These are phyloP conservation scores for Eustoma russellianum DNA, from an alignment of 257 asterid genomes.

Conservation along the genomic window DNA sequence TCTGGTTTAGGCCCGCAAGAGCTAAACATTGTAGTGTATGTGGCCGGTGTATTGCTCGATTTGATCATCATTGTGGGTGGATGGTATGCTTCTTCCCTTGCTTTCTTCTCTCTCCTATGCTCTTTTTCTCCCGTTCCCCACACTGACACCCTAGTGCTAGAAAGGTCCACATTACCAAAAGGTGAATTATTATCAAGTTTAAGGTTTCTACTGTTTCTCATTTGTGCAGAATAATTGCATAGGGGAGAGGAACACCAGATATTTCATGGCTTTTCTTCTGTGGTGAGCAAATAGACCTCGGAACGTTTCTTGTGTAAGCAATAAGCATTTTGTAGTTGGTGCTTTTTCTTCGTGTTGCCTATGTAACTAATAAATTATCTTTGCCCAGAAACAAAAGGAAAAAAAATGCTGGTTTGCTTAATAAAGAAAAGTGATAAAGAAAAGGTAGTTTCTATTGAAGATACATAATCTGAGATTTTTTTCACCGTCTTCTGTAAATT, in stretches of 20 bases:
- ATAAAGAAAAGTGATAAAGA: neutral
- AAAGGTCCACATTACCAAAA: neutral
- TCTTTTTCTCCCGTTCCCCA: too few species aligned
- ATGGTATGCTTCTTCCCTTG: slow-evolving; percentile 47
- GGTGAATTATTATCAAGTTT: slow-evolving; percentile 1
- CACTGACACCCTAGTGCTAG: neutral
- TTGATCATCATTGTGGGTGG: slow-evolving; percentile 99
- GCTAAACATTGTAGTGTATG: slow-evolving; percentile 97
- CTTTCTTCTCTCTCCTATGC: slow-evolving; percentile 8
- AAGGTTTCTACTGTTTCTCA: slow-evolving; percentile 13
- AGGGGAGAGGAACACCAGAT: slow-evolving; percentile 91
- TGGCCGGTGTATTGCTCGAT: slow-evolving; percentile 90
- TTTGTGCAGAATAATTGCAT: slow-evolving; percentile 84
- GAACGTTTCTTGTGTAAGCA: neutral
- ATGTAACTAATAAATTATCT: too few species aligned
- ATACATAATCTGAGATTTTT: too few species aligned
- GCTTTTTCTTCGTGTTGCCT: neutral
- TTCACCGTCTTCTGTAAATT: neutral
- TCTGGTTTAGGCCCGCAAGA: slow-evolving; percentile 76
- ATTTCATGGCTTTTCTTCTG: slow-evolving; percentile 87
- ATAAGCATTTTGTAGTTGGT: neutral
- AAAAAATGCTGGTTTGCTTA: too few species aligned
- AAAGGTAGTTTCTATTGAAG: neutral
- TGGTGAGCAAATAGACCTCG: slow-evolving; percentile 55
- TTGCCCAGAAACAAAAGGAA: too few species aligned